Evolutionary conservation across 2,329 filamentous ascomycete genomes (phyloP).

Genomic region (Pyrenochaeta sp.): DNA sequence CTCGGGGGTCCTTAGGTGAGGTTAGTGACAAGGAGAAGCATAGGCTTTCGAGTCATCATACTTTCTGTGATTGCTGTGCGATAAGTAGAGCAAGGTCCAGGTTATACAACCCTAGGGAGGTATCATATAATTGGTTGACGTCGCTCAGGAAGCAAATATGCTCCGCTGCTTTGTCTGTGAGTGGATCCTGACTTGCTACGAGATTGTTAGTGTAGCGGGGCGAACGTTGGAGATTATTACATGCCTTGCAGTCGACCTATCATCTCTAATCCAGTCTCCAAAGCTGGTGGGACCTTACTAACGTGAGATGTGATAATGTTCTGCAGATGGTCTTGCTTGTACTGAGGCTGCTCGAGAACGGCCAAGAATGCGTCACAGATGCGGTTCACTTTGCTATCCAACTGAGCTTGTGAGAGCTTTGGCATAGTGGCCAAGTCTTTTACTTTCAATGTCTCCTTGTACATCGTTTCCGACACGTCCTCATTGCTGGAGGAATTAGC

Average conservation of each 20-base stretch:
- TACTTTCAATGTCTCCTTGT: slow-evolving; percentile 78
- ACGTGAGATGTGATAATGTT: slow-evolving; percentile 95
- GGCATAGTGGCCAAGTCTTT: slow-evolving; percentile 30
- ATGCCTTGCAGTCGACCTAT: slow-evolving; percentile 73
- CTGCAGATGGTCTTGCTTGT: slow-evolving; percentile 73
- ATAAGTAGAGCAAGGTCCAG: slow-evolving; percentile 89
- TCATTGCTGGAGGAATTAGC: slow-evolving; percentile 67
- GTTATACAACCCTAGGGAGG: slow-evolving; percentile 89
- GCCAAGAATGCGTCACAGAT: slow-evolving; percentile 87
- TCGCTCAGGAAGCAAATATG: slow-evolving; percentile 98
- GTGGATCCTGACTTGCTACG: slow-evolving; percentile 52
- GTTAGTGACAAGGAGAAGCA: neutral
- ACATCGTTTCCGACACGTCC: slow-evolving; percentile 92
- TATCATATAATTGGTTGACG: slow-evolving; percentile 89
- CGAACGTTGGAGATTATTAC: slow-evolving; percentile 5
- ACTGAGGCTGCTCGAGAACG: slow-evolving; percentile 63
- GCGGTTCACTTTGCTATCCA: slow-evolving; percentile 76
- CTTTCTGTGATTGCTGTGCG: slow-evolving; percentile 92
- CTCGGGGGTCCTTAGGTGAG: slow-evolving; percentile 73
- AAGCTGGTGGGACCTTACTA: slow-evolving; percentile 89
- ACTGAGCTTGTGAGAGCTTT: slow-evolving; percentile 26
- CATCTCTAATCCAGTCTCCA: slow-evolving; percentile 82
- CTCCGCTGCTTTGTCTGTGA: slow-evolving; percentile 89
- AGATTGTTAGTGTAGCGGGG: slow-evolving; percentile 7
- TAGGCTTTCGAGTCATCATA: slow-evolving; percentile 37